Percentiles rank a stretch among this genome's conserved stretches.
Conservation (phyloP, 2,329 filamentous ascomycete genomes). For the Cladosporium sp. region DNA sequence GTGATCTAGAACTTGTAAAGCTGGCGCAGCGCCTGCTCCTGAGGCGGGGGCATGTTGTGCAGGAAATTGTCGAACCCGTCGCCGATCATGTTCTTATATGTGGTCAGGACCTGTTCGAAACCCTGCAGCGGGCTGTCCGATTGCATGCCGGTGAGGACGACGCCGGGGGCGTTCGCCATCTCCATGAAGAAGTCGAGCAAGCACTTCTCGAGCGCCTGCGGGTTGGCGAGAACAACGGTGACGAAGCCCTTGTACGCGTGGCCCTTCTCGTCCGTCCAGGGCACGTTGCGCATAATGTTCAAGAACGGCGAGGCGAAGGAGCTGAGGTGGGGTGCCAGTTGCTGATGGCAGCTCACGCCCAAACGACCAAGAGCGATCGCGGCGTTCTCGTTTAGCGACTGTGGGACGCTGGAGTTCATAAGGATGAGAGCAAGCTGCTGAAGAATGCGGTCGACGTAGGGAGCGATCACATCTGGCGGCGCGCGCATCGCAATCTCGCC, state of each 20-base stretch:
- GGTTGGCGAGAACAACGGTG: constrained; percentile 79
- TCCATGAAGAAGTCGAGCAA: constrained; percentile 78
- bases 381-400: constrained; percentile 88
- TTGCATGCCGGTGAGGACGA: constrained; percentile 61
- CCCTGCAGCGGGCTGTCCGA: constrained; percentile 63
- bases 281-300: constrained; percentile 76
- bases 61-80: constrained; percentile 56
- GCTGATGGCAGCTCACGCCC: constrained; percentile 73
- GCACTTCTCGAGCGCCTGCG: constrained; percentile 85
- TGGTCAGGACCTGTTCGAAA: constrained; percentile 63
- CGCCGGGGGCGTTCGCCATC: constrained; percentile 69
- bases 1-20: constrained; percentile 41
- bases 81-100: constrained; percentile 56
- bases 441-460: constrained; percentile 75
- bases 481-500: constrained; percentile 88
- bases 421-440: constrained; percentile 79
- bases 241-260: constrained; percentile 92
- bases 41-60: constrained; percentile 44
- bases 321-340: constrained; percentile 74
- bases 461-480: constrained; percentile 68
- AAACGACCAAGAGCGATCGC: constrained; percentile 88
- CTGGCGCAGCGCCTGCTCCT: constrained; percentile 46
- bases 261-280: constrained; percentile 89
- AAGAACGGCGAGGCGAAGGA: constrained; percentile 83
- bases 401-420: constrained; percentile 79